Evolutionary conservation across 1,284 basidiomycete genomes (phyloP).

Genomic region (Ceratobasidium sp.): DNA sequence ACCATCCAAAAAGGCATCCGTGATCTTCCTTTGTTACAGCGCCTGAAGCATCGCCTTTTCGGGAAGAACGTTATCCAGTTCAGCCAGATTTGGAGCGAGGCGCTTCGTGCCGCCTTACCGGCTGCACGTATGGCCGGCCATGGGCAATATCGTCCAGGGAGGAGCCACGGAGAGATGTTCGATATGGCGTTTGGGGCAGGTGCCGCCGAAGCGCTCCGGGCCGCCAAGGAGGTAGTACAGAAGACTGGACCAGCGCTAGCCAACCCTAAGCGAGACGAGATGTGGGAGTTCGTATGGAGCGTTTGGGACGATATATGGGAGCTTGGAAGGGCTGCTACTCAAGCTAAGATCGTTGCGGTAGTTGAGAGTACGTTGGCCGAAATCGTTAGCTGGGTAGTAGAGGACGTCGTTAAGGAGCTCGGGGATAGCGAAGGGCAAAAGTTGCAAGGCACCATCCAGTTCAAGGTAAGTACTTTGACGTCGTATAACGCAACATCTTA

Average conservation of each 20-base stretch:
- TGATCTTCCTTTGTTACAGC: not conserved
- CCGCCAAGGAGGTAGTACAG: constrained; percentile 7
- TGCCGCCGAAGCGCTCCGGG: constrained; percentile 18
- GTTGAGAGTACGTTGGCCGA: constrained; percentile 15
- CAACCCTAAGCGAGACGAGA: constrained; percentile 18
- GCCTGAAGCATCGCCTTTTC: constrained; percentile 20
- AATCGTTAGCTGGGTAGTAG: constrained; percentile 10
- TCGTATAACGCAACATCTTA: not conserved
- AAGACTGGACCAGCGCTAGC: constrained; percentile 6
- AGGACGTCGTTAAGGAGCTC: constrained; percentile 27
- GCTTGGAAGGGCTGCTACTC: not conserved
- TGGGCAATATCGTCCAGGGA: constrained; percentile 14
- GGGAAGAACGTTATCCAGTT: constrained; percentile 38
- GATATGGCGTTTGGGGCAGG: constrained; percentile 19
- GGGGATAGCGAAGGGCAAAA: constrained; percentile 17
- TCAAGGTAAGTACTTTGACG: constrained; percentile 16
- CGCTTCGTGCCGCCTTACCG: constrained; percentile 19
- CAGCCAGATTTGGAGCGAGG: constrained; percentile 29
- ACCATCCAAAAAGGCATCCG: constrained; percentile 16
- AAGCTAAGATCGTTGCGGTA: constrained; percentile 6
- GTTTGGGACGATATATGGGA: constrained; percentile 33
- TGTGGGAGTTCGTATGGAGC: constrained; percentile 33
- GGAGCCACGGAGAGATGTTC: constrained; percentile 30
- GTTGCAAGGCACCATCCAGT: constrained; percentile 16
- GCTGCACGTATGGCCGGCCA: constrained; percentile 28